A percentile compares a stretch with the other conserved stretches of the same genome.
These are phyloP conservation scores for Geotrichum klebahnii DNA, from an alignment of 1,139 yeast species.

Conservation along the genomic window DNA sequence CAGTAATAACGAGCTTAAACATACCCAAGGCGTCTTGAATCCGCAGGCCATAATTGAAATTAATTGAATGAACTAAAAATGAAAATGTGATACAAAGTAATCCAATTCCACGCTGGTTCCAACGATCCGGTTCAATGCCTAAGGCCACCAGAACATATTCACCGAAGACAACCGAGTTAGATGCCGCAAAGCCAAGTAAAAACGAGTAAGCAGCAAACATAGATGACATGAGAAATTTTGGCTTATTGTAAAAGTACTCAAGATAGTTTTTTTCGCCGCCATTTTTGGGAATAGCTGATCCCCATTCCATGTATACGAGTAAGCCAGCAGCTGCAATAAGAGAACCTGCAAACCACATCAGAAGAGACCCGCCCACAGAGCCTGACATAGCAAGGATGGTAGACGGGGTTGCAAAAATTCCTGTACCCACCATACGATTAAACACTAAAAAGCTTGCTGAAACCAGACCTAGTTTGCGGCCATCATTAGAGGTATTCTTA, in stretches of 20 bases:
- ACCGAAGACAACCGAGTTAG: constrained; percentile 57
- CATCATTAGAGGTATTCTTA: too few species aligned
- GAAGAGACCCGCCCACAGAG: constrained; percentile 65
- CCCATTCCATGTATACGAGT: constrained; percentile 75
- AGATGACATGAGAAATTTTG: constrained; percentile 64
- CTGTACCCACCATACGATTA: constrained; percentile 78
- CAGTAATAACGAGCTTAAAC: constrained; percentile 64
- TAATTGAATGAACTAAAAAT: constrained; percentile 58
- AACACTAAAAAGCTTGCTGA: constrained; percentile 66
- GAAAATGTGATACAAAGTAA: constrained; percentile 70
- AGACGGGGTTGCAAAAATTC: constrained; percentile 73
- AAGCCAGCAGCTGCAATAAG: constrained; percentile 66
- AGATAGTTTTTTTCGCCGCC: constrained; percentile 86
- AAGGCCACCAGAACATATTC: constrained; percentile 62
- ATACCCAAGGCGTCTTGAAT: constrained; percentile 66
- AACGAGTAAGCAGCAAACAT: constrained; percentile 74
- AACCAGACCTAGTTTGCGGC: constrained; percentile 47
- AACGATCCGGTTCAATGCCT: constrained; percentile 59
- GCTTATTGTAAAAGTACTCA: constrained; percentile 65
- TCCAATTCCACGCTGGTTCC: constrained; percentile 75
- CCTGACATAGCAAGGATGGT: constrained; percentile 62
- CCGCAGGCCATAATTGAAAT: constrained; percentile 61
- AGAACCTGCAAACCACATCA: constrained; percentile 71
- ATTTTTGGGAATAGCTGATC: constrained; percentile 75
- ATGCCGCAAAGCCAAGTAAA: constrained; percentile 81